Evolutionary conservation across 1,139 yeast genomes (phyloP).

Genomic region (Nadsonia commutata): DNA sequence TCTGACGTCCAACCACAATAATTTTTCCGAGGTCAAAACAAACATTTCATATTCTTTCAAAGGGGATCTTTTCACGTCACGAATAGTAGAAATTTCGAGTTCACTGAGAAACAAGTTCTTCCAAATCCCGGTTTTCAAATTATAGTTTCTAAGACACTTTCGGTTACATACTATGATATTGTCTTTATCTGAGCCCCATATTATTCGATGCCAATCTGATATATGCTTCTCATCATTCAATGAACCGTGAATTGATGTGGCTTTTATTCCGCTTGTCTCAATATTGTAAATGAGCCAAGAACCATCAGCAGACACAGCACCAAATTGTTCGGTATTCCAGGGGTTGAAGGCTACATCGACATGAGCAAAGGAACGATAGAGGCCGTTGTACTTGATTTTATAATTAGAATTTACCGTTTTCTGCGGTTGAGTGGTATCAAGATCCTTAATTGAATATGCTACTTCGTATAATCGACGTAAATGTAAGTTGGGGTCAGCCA

Average conservation of each 20-base stretch:
- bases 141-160: constrained; percentile 9
- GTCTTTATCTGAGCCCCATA: constrained; percentile 7
- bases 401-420: background rate
- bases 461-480: background rate
- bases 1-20: constrained; percentile 18
- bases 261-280: constrained; percentile 1
- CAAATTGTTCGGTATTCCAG: constrained; percentile 10
- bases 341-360: constrained; percentile 12
- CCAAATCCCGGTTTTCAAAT: constrained; percentile 7
- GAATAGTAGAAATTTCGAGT: constrained; percentile 7
- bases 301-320: constrained; percentile 10
- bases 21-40: constrained; percentile 14
- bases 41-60: constrained; percentile 11
- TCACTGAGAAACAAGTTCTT: constrained; percentile 4
- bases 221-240: background rate
- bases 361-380: background rate
- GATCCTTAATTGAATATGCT: background rate
- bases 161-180: constrained; percentile 12
- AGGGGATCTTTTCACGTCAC: constrained; percentile 10
- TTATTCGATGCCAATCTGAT: constrained; percentile 1
- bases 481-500: background rate
- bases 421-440: constrained; percentile 5
- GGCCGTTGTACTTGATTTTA: background rate
- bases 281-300: constrained; percentile 10
- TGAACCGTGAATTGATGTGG: constrained; percentile 2